These are phyloP conservation scores for Tylopilus balloui DNA, from an alignment of 768 basidiomycete species.

Conservation along the genomic window DNA sequence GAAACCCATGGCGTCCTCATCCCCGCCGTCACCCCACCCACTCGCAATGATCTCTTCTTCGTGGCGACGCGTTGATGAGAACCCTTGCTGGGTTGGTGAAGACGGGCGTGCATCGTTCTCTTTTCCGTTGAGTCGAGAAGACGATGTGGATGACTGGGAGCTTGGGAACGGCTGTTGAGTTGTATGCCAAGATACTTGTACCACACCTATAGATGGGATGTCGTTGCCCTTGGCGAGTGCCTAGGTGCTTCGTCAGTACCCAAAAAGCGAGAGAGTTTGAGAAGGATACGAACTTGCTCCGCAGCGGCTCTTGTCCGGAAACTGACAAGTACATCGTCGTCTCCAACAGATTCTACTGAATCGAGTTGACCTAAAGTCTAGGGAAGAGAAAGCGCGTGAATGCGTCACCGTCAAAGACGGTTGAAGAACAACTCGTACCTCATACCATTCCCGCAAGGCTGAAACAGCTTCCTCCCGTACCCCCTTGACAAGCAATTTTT, in stretches of 20 bases:
- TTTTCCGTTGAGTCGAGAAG: slow-evolving; percentile 21
- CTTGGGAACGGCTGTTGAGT: slow-evolving; percentile 26
- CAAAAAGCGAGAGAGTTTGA: background rate
- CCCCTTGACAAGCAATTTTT: slow-evolving; percentile 72
- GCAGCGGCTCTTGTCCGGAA: slow-evolving; percentile 73
- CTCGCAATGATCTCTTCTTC: slow-evolving; percentile 64
- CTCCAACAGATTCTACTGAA: slow-evolving; percentile 49
- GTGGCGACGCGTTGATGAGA: slow-evolving; percentile 33
- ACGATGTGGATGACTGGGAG: slow-evolving; percentile 9
- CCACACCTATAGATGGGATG: slow-evolving; percentile 60
- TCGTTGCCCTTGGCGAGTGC: slow-evolving; percentile 68
- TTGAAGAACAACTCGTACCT: slow-evolving; percentile 40
- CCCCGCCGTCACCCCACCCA: slow-evolving; percentile 66
- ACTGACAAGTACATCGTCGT: slow-evolving; percentile 56
- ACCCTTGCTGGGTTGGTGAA: slow-evolving; percentile 12
- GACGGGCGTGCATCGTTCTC: slow-evolving; percentile 23
- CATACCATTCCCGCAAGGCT: slow-evolving; percentile 78
- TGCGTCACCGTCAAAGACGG: background rate
- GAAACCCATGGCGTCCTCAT: slow-evolving; percentile 76
- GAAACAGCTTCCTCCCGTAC: slow-evolving; percentile 51
- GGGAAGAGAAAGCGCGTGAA: slow-evolving; percentile 5
- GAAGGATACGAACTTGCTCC: slow-evolving; percentile 57
- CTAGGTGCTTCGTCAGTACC: slow-evolving; percentile 34
- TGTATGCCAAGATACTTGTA: slow-evolving; percentile 65
- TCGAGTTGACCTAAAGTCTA: slow-evolving; percentile 73